Base-by-base conservation (phyloP, 2,329 filamentous ascomycete genomes). In the Alternaria sp. region DNA sequence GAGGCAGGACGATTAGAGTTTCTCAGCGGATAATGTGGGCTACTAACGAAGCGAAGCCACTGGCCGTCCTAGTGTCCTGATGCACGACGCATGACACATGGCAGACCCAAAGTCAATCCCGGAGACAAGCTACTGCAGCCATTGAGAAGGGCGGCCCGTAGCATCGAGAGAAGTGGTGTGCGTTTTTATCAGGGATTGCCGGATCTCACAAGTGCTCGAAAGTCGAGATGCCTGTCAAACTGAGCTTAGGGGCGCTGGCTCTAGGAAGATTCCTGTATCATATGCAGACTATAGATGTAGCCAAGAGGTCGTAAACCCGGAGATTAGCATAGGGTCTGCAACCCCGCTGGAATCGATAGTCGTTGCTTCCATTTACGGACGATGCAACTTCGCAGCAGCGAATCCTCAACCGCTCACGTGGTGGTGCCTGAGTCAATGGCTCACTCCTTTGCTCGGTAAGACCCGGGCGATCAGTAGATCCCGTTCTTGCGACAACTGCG, bases 71-170 rank as follows among this genome's bases (percentile, higher is more conserved):
- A 65, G 68, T 64, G 58, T 54, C 50, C 57, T 50, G 44, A 70
- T 69, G 66, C 69, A 68, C 64, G 64, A 69, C 66, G 68, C 71
- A 71, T 66, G 67, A 67, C 69, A 62, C 62, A 55, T 49, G 51
- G 51, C 57, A 54, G 47, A 66, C 21, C 61, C 28, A 64, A 68
- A 70, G 64, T 57, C 59, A 64, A 64, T 62, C 44, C 49, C 30
- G 46, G 36, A 30, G 52, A 51, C 32, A 43, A 32, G 59, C 58
- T 28, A 64, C 57, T 67, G 59, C 60, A 61, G 25, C 57, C 50
- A 57, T 59, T 54, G n/a, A 36, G 54, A 64, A 51, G 58, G 54
- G 23, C 52, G 52, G 58, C 30, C 50, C 54, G 61, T 61, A 50
- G 52, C n/a, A 32, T 26, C 36, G 44, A 54, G 62, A 54, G 43